Evolutionary conservation across 768 basidiomycete species (phyloP).

Genomic region (Megacollybia marginata): DNA sequence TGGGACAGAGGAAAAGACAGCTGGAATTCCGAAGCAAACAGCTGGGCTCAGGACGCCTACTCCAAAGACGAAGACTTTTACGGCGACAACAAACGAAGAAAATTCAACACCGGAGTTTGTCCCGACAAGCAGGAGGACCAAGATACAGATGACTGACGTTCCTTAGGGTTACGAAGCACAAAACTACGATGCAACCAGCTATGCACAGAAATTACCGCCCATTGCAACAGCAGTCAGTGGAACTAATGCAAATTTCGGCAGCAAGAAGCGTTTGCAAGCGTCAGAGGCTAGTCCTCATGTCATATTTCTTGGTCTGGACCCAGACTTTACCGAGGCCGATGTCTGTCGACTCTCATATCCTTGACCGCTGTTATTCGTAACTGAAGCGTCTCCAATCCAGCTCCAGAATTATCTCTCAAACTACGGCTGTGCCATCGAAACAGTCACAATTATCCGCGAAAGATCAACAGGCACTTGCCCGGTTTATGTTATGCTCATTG

Average conservation of each 20-base stretch:
- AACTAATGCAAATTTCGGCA: constrained; percentile 30
- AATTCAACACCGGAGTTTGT: constrained; percentile 71
- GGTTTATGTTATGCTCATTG: constrained; percentile 71
- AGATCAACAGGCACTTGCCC: constrained; percentile 92
- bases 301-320: constrained; percentile 91
- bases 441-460: constrained; percentile 94
- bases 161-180: constrained; percentile 42
- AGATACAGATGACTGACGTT: constrained; percentile 8
- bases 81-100: constrained; percentile 70
- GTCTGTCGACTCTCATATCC: constrained; percentile 47
- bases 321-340: constrained; percentile 89
- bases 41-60: constrained; percentile 33
- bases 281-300: constrained; percentile 89
- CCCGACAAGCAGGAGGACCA: background rate
- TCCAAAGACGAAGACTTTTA: constrained; percentile 64
- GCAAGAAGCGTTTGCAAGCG: constrained; percentile 73
- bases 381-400: constrained; percentile 43
- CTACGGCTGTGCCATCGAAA: constrained; percentile 71
- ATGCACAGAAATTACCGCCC: constrained; percentile 44
- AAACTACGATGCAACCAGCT: constrained; percentile 16
- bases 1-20: constrained; percentile 77
- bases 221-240: constrained; percentile 18
- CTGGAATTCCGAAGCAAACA: constrained; percentile 39
- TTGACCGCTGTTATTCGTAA: constrained; percentile 21
- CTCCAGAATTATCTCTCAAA: constrained; percentile 72